Conservation (phyloP, 1,284 basidiomycete genomes). For the Thelephora terrestris region DNA sequence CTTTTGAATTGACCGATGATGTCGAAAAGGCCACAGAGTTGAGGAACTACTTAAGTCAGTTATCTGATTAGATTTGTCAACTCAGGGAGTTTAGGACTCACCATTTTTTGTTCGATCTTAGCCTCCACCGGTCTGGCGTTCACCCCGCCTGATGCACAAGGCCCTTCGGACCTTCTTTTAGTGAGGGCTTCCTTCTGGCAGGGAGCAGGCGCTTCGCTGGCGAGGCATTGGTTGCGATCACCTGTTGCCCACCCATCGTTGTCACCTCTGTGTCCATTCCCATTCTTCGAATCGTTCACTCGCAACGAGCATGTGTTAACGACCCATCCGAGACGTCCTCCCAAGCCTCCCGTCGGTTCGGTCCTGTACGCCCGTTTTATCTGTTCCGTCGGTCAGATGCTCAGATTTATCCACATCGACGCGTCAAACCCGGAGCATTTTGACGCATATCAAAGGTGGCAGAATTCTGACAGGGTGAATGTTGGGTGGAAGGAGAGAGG, state of each 20-base stretch:
- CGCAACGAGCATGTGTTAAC: constrained; percentile 36
- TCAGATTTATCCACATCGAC: constrained; percentile 38
- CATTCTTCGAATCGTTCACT: constrained; percentile 35
- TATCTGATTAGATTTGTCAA: constrained; percentile 18
- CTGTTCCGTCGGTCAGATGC: constrained; percentile 29
- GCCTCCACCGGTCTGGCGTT: not conserved
- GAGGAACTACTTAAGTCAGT: constrained; percentile 16
- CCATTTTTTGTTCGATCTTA: too few relatives aligned
- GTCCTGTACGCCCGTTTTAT: constrained; percentile 40
- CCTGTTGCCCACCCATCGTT: constrained; percentile 10
- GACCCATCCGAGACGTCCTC: constrained; percentile 43
- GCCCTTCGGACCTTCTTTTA: constrained; percentile 27
- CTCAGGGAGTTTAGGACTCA: not conserved
- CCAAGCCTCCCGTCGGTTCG: constrained; percentile 36
- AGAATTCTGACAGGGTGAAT: constrained; percentile 41
- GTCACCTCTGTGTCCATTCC: constrained; percentile 24
- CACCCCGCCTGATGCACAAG: constrained; percentile 1
- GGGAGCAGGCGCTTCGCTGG: constrained; percentile 34
- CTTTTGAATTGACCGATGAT: constrained; percentile 17
- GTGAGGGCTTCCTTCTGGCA: constrained; percentile 42
- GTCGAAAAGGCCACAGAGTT: constrained; percentile 11
- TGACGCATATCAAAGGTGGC: constrained; percentile 40
- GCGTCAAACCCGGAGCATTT: constrained; percentile 29
- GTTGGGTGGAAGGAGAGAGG: constrained; percentile 42
- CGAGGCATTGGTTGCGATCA: constrained; percentile 31